Base-by-base conservation (phyloP, 148 eudicot species). In the Tetragonia tetragonoides region DNA sequence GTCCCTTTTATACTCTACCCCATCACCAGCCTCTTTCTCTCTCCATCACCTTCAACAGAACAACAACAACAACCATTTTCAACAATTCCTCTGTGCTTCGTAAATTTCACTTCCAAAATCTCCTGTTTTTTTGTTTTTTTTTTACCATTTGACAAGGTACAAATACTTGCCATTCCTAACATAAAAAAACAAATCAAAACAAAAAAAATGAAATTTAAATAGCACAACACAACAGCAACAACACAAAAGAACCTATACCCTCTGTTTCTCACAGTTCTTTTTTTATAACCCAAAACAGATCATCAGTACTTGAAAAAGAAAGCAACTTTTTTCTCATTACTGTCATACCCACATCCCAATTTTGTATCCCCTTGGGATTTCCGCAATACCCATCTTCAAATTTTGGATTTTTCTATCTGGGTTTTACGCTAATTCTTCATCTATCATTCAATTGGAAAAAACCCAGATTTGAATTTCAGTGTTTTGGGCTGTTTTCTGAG, bases 1-100 rank as follows among this genome's bases (percentile, higher is more conserved):
- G 54, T 65, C 61, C 51, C 75, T 60, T 53, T 80, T 67, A 20
- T 62, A 62, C 34, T 54, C 79, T 59, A 51, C 64, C 66, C 7
- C 62, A 42, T n/a, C 41, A 6, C 56, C 80, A 14, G 39, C 37
- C 51, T 63, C 71, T 68, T n/a, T 14, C 17, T 34, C n/a, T 40
- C 53, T 63, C 62, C 56, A 11, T 53, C 65, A 63, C 42, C 38
- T 46, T 24, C 77, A 74, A 34, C n/a, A 23, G 34, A 28, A 28
- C 34, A 28, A 28, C 34, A 28, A 28, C 34, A 28, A 28, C 34
- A 28, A 28, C 34, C 34, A 28, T 28, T 28, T 28, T 28, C 34
- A 28, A 4, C 39, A 66, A 8, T 41, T 42, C 14, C 51, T 68
- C 15, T 42, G 51, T 40, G 21, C 28, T 34, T 47, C 51, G 23